Evolutionary conservation across 1,284 basidiomycete species (phyloP), one percentile per base, ranked within the genome.

Genomic region (Flammula alnicola): DNA sequence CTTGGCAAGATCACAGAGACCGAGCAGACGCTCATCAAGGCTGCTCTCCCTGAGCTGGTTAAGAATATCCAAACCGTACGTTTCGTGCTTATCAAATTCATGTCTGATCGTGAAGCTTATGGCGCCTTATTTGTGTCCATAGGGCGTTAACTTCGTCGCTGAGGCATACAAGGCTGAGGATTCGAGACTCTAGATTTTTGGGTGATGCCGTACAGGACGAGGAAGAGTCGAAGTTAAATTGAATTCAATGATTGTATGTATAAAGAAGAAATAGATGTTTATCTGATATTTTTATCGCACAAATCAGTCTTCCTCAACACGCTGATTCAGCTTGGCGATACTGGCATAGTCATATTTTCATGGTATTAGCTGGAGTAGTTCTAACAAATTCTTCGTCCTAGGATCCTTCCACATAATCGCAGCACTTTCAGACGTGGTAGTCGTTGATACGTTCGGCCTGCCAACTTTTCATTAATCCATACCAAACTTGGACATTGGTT

Each of bases 31-130:
- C 84, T 97, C 56, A 68, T 98, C 67, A 75, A 82, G 57, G 88
- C 86, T 57, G 92, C 91, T 47, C 67, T 95, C 45, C 89, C 91
- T 20, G 93, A 95, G 68, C 80, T 96, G 45, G 66, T 69, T 56
- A 81, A 73, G 63, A 97, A 92, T 79, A 95, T 98, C 50, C 57
- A 71, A 40, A 78, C 71, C 37, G 77, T 78, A 46, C 27, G 70
- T 67, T 25, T 29, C 35, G 25, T n/a, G 10, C 37, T 38, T 44
- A 25, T 37, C 23, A 12, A 30, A 20, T 49, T 23, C 12, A 32
- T n/a, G 31, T 19, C 14, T 12, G n/a, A 23, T 32, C 25, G 6
- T 14, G 33, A 23, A 14, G 23, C 10, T 16, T 11, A 31, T 11
- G 17, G 14, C 45, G 11, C 48, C 38, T 38, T 37, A 41, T 32